Evolutionary conservation across 2,329 filamentous ascomycete genomes (phyloP).

Genomic region (Xylariales sp.): DNA sequence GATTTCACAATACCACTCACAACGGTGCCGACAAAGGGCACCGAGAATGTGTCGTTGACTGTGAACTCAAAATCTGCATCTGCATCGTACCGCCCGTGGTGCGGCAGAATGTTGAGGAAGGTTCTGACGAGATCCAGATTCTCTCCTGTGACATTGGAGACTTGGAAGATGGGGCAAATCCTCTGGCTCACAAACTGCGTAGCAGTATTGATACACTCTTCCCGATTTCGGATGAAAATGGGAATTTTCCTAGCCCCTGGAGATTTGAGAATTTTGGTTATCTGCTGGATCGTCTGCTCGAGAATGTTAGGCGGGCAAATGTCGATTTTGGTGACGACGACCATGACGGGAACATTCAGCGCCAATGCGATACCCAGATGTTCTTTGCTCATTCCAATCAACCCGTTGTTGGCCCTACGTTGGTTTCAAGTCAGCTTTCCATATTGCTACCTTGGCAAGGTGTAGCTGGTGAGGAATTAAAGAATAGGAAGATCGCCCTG

Average conservation of each 20-base stretch:
- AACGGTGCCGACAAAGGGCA: conserved; percentile 94
- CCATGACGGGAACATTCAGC: conserved; percentile 95
- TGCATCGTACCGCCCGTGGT: conserved; percentile 87
- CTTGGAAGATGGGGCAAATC: conserved; percentile 96
- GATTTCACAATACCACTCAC: conserved; percentile 91
- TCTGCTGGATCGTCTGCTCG: conserved; percentile 85
- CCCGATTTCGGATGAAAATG: conserved; percentile 86
- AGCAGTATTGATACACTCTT: conserved; percentile 91
- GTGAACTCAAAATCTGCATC: conserved; percentile 90
- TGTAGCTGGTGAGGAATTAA: too few relatives aligned
- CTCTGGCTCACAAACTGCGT: conserved; percentile 93
- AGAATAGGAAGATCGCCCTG: too few relatives aligned
- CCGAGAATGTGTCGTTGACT: conserved; percentile 96
- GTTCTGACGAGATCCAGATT: conserved; percentile 85
- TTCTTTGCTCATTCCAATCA: conserved; percentile 98
- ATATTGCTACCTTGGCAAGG: too few relatives aligned
- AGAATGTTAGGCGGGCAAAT: conserved; percentile 96
- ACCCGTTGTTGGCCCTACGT: conserved; percentile 92
- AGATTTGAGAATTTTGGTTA: conserved; percentile 89
- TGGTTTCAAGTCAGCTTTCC: too few relatives aligned
- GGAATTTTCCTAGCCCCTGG: conserved; percentile 93
- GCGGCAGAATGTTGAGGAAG: conserved; percentile 92
- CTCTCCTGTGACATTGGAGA: conserved; percentile 94
- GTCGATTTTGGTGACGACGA: conserved; percentile 96
- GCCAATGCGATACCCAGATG: conserved; percentile 92